A percentile compares a stretch with the other conserved stretches of the same genome.
These are phyloP conservation scores for Geotrichum ghanense DNA, from an alignment of 805 yeast genomes.

Conservation along the genomic window DNA sequence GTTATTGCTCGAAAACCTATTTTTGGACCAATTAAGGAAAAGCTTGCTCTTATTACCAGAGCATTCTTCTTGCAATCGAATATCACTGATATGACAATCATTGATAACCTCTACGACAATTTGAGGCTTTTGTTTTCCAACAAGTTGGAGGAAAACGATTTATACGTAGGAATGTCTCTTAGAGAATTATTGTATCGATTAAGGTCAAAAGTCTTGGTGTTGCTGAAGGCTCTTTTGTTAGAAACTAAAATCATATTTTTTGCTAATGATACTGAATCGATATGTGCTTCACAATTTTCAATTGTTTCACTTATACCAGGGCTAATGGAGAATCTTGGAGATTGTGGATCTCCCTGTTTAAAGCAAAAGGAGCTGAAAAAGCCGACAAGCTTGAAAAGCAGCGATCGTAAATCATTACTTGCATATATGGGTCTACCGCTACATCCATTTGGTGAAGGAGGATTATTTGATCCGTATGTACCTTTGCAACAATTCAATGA, in stretches of 20 bases:
- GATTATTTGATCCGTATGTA: conserved; percentile 83
- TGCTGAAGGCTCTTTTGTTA: conserved; percentile 67
- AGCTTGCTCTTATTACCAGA: conserved; percentile 77
- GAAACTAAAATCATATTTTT: conserved; percentile 68
- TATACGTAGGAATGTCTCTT: conserved; percentile 64
- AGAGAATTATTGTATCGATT: conserved; percentile 52
- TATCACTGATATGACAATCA: conserved; percentile 57
- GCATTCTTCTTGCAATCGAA: conserved; percentile 75
- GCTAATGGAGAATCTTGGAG: conserved; percentile 56
- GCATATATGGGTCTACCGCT: conserved; percentile 81
- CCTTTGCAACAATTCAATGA: conserved; percentile 86
- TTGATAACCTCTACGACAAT: conserved; percentile 64
- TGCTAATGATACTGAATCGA: conserved; percentile 65
- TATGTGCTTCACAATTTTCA: conserved; percentile 77
- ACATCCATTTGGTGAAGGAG: conserved; percentile 74
- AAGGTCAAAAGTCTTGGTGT: conserved; percentile 44
- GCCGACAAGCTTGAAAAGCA: conserved; percentile 61
- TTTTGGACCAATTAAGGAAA: conserved; percentile 75
- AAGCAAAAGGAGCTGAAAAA: conserved; percentile 41
- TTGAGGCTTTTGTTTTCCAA: conserved; percentile 26
- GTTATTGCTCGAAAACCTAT: conserved; percentile 76
- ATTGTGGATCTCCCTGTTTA: conserved; percentile 69
- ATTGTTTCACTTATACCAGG: conserved; percentile 77
- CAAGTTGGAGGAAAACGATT: conserved; percentile 40
- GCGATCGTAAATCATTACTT: conserved; percentile 66